Evolutionary conservation across 2,329 filamentous ascomycete species (phyloP).

Genomic region (Verticillium isaacii): DNA sequence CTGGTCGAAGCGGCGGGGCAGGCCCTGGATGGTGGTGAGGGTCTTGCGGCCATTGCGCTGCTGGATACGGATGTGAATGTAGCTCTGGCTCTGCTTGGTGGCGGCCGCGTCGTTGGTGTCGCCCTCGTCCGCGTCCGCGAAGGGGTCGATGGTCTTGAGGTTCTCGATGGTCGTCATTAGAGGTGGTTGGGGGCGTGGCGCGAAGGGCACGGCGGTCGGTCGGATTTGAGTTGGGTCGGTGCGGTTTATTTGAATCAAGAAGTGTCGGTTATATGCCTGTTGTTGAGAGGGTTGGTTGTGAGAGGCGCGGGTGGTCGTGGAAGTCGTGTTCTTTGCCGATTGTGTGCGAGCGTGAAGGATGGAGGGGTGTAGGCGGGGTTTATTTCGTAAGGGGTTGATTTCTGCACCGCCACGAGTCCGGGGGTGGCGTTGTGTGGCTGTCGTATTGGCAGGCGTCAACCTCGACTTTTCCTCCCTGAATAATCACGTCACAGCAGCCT

Average conservation of each 20-base stretch:
- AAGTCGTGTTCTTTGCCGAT: background rate
- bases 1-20: conserved; percentile 97
- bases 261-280: background rate
- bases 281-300: background rate
- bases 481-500: background rate
- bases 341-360: background rate
- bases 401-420: background rate
- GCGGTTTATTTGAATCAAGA: background rate
- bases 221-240: background rate
- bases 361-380: background rate
- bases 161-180: conserved; percentile 16
- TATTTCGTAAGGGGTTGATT: background rate
- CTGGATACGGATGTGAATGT: conserved; percentile 16
- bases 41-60: conserved; percentile 78
- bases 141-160: conserved; percentile 16
- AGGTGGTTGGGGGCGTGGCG: background rate
- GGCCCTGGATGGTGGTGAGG: conserved; percentile 97
- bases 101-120: conserved; percentile 9
- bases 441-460: background rate
- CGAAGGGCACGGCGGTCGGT: background rate
- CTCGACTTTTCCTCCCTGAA: background rate
- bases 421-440: background rate
- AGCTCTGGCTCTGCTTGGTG: conserved; percentile 14
- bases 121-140: conserved; percentile 16
- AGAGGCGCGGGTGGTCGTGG: background rate